Evolutionary conservation across 345 rosid genomes (phyloP), one percentile per base, ranked within the genome.

Genomic region (Aquilaria yunnanensis): DNA sequence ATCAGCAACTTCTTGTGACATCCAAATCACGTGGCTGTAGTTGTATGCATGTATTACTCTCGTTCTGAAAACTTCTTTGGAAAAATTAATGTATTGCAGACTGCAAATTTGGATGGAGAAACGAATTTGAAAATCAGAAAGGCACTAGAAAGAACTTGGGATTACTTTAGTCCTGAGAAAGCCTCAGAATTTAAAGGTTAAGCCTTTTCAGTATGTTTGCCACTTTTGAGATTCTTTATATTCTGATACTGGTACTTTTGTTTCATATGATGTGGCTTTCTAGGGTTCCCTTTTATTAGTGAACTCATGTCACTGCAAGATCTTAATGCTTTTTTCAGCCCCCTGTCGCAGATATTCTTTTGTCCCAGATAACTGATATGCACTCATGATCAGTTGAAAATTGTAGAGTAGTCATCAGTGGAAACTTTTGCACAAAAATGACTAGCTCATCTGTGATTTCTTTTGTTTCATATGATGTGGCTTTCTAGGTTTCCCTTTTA

Each of bases 81-180:
- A 51, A 48, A 37, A 4, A 9, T 37, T 37, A 37, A 37, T 37
- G 43, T 37, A 16, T 41, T 67, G 72, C 74, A 95, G 99, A 91
- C 99, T 64, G 90, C 99, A 75, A 95, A 95, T 72, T 85, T 95
- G 72, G 99, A 95, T 58, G 99, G 99, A 31, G 99, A 95, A 84
- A 95, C 99, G 66, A 95, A 95, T 81, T 80, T 95, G 72, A 95
- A 95, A 83, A 95, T 95, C 61, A 81, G 99, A 77, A 95, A 95
- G 81, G 99, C 94, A 12, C 80, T 91, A 64, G 99, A 91, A 72
- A 83, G 82, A 82, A 95, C 99, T 31, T 89, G 99, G 99, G 99
- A 95, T 89, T 95, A 81, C 81, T 52, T 82, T 66, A 75, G 85
- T 64, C 89, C 99, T 52, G 99, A 95, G 67, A 91, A 87, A 71